Evolutionary conservation across 805 yeast species (phyloP), one percentile per base, ranked within the genome.

Genomic region (Ogataea thermomethanolica): DNA sequence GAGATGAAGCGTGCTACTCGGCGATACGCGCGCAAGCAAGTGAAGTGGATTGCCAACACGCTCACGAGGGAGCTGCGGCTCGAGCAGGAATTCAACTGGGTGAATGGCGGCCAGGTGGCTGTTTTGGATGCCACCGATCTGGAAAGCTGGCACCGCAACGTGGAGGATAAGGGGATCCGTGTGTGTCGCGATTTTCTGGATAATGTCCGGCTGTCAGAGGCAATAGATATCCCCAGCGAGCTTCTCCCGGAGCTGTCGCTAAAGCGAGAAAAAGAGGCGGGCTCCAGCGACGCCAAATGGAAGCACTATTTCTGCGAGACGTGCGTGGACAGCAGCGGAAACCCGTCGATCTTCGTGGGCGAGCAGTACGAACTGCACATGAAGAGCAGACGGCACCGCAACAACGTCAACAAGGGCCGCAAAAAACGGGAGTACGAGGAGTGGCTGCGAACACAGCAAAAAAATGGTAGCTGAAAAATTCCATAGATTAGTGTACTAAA

Each of bases 1-100:
- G 69, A 77, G 25, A 93, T 93, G 98, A 90, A 91, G 57, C 64
- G 77, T 0, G 70, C 83, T 29, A 93, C 99, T 0, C 65, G 95
- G 39, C 84, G 82, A 54, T 93, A 93, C 61, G 95, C 98, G 1
- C 81, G 80, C 46, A 74, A 75, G 46, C 99, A 93, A 58, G 79
- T 88, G 9, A 89, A 88, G 58, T 93, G 98, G 97, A 89, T 93
- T 46, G 72, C 74, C 35, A 85, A 83, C 49, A 68, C 79, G 43
- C 62, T 93, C 10, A 70, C 81, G 0, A 76, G 79, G 0, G 89
- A 82, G 59, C 58, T 81, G 13, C 58, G 61, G 13, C 68, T 68
- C 38, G 84, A 78, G 46, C 49, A 62, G 0, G 46, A 67, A 12
- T 71, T 69, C 41, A 56, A 62, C 15, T 76, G 65, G 55, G 59